A percentile compares a stretch with the other conserved stretches of the same genome.
These are phyloP conservation scores for Entomortierella beljakovae DNA, from an alignment of 192 early-diverging fungal species.

Conservation along the genomic window DNA sequence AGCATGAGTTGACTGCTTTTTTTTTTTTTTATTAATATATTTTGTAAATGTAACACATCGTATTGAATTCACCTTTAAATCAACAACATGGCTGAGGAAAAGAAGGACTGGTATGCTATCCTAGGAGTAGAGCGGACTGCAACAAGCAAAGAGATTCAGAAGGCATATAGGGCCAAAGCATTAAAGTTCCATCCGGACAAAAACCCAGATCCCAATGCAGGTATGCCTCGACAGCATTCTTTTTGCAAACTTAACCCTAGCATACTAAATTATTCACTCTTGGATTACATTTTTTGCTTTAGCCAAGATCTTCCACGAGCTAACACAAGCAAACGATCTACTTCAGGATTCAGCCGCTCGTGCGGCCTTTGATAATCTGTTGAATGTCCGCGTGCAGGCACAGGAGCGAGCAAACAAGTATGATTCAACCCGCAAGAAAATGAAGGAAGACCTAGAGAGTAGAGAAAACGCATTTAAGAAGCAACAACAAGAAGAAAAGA, in stretches of 20 bases:
- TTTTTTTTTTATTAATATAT: too few species aligned
- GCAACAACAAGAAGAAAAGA: constrained; percentile 53
- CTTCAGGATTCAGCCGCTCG: constrained; percentile 56
- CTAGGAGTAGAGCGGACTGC: constrained; percentile 58
- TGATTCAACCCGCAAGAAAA: constrained; percentile 57
- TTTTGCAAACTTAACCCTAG: too few species aligned
- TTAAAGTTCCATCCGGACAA: constrained; percentile 93
- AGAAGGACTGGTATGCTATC: constrained; percentile 62
- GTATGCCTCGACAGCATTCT: constrained; percentile 11
- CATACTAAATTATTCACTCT: background rate
- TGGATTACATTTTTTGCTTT: background rate
- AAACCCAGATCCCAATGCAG: constrained; percentile 74
- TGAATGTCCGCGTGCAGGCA: constrained; percentile 57
- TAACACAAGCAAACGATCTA: constrained; percentile 59
- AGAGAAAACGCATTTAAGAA: constrained; percentile 61
- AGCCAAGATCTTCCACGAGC: constrained; percentile 60
- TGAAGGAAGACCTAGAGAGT: constrained; percentile 60
- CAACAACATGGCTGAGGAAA: constrained; percentile 49
- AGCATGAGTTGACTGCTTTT: background rate
- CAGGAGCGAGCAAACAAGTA: constrained; percentile 57
- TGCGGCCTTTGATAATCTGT: constrained; percentile 58
- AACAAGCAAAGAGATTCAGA: constrained; percentile 58
- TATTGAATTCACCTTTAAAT: too few species aligned
- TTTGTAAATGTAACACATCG: too few species aligned
- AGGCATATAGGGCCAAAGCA: constrained; percentile 69